A percentile compares a stretch with the other conserved stretches of the same genome.
These are phyloP conservation scores for Datura wrightii DNA, from an alignment of 257 asterid species.

Conservation along the genomic window DNA sequence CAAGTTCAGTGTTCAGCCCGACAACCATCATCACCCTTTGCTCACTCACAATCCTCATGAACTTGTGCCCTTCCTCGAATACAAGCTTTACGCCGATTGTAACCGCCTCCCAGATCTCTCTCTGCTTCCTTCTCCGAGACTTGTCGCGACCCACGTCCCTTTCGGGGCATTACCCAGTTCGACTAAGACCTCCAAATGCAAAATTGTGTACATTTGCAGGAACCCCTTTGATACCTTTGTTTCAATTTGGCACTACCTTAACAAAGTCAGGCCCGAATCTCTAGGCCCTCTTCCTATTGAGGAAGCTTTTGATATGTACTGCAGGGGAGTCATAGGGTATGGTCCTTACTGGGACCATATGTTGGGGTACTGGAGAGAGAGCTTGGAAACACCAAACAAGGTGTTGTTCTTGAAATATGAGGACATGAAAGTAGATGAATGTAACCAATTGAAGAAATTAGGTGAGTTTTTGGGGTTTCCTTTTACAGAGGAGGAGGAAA, in stretches of 20 bases:
- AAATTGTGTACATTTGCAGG: constrained; percentile 51
- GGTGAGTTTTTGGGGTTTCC: constrained; percentile 59
- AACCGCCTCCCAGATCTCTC: constrained; percentile 38
- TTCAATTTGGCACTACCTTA: constrained; percentile 47
- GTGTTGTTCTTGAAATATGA: constrained; percentile 60
- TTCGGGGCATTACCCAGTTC: constrained; percentile 42
- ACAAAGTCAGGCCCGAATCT: constrained; percentile 34
- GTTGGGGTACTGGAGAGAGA: constrained; percentile 57
- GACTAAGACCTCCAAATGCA: constrained; percentile 37
- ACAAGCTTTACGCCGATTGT: constrained; percentile 36
- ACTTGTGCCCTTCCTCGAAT: constrained; percentile 59
- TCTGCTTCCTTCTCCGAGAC: constrained; percentile 40
- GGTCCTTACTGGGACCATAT: constrained; percentile 75
- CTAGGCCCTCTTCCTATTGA: constrained; percentile 32
- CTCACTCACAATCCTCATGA: constrained; percentile 58
- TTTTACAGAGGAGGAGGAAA: constrained; percentile 47
- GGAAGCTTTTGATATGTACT: constrained; percentile 44
- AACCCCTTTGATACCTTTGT: constrained; percentile 58
- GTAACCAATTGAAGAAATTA: constrained; percentile 39
- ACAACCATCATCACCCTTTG: constrained; percentile 41
- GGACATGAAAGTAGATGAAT: constrained; percentile 49
- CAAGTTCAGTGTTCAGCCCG: not conserved
- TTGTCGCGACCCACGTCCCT: constrained; percentile 57
- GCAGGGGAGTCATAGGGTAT: constrained; percentile 45
- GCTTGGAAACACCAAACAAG: constrained; percentile 42